Conservation (phyloP, 148 eudicot genomes). For the Cornus controversa region DNA sequence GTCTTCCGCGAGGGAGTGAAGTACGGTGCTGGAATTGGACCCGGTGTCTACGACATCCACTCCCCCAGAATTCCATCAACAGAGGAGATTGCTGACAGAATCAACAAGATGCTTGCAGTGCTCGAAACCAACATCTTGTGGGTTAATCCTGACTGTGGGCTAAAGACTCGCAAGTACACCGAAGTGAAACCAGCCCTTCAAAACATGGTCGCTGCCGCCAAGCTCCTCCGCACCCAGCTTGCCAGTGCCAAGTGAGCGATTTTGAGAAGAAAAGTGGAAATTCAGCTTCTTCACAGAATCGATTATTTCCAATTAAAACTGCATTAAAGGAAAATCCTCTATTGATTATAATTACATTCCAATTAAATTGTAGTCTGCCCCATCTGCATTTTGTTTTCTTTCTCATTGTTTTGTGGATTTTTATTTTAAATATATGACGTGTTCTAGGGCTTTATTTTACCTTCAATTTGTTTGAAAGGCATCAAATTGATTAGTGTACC, state of each 20-base stretch:
- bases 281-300: background rate
- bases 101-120: conserved; percentile 37
- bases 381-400: background rate
- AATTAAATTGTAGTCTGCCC: conserved; percentile 1
- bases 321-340: background rate
- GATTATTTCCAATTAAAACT: background rate
- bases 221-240: conserved; percentile 28
- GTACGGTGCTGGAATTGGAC: conserved; percentile 33
- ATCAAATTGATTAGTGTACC: background rate
- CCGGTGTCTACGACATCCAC: conserved; percentile 42
- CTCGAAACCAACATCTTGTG: conserved; percentile 37
- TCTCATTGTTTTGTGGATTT: background rate
- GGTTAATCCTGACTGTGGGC: conserved; percentile 46
- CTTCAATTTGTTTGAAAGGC: conserved; percentile 3
- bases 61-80: conserved; percentile 44
- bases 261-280: background rate
- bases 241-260: conserved; percentile 24
- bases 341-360: conserved; percentile 11
- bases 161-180: conserved; percentile 38
- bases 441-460: conserved; percentile 1
- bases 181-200: conserved; percentile 39
- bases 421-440: background rate
- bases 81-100: conserved; percentile 34
- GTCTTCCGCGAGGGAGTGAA: conserved; percentile 36
- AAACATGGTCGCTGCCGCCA: conserved; percentile 46